Evolutionary conservation across 768 basidiomycete species (phyloP).

Genomic region (Boletus barrowsii): DNA sequence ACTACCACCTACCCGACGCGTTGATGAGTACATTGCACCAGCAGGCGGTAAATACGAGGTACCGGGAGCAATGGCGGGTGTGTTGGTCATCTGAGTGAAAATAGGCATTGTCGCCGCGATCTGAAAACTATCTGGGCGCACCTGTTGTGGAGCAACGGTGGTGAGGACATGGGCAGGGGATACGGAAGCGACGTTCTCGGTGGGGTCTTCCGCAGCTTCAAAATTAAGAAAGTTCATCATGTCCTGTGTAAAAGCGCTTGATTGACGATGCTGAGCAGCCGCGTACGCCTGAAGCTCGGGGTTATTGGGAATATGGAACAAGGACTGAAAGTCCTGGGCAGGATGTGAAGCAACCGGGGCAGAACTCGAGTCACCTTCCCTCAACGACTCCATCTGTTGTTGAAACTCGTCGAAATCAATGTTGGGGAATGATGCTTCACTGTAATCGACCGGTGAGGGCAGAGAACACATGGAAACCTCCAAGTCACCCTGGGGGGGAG

Average conservation of each 20-base stretch:
- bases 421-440: conserved; percentile 19
- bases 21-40: conserved; percentile 48
- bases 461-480: conserved; percentile 29
- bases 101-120: conserved; percentile 20
- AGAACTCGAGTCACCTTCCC: conserved; percentile 3
- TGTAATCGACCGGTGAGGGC: conserved; percentile 4
- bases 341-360: neutral
- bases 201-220: conserved; percentile 18
- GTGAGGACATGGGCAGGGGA: neutral
- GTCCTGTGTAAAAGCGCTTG: conserved; percentile 27
- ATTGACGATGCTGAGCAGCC: conserved; percentile 15
- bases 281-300: conserved; percentile 13
- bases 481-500: conserved; percentile 37
- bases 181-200: conserved; percentile 3
- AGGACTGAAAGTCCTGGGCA: conserved; percentile 9
- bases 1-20: conserved; percentile 52
- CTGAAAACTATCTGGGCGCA: conserved; percentile 16
- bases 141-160: conserved; percentile 23
- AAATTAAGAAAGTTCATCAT: conserved; percentile 41
- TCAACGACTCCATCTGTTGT: conserved; percentile 2
- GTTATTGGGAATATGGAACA: conserved; percentile 20
- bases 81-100: conserved; percentile 29
- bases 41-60: conserved; percentile 50
- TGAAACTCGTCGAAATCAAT: conserved; percentile 19
- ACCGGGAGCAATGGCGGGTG: neutral